Evolutionary conservation across 2,329 filamentous ascomycete genomes (phyloP), one percentile per base, ranked within the genome.

Genomic region (Huntiella decipiens): DNA sequence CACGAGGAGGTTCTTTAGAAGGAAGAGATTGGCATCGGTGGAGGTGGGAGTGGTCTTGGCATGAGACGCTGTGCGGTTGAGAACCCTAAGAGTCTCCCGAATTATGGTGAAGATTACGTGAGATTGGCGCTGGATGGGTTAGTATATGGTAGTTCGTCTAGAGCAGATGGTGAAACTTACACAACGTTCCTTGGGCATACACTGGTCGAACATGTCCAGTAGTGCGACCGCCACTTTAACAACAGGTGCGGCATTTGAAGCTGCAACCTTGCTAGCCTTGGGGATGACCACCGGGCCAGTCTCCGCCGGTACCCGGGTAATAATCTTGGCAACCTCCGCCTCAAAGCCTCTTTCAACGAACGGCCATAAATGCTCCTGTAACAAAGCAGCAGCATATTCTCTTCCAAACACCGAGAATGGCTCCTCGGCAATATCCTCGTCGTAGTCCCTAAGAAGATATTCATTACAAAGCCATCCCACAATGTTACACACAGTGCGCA

Each of bases 1-100:
- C 43, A 95, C 79, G 43, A 98, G 79, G 2, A 98, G 71, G 58
- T 98, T 94, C 54, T 88, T 91, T 55, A 98, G 79, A 56, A 95
- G 78, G 62, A 98, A 98, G 4, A 98, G 71, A 53, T 94, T 82
- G 0, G 82, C 74, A 57, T 96, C 86, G 5, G 79, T 58, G 16
- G 71, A 67, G 47, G 61, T 56, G 52, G 67, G 70, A 51, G 74
- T 75, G 33, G 71, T 71, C 47, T 76, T 72, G 53, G 93, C 79
- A 50, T 74, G 73, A 4, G 70, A 65, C 53, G 86, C 82, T 22
- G 85, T 88, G 43, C 77, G 72, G 52, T 86, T 74, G 13, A 98
- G 72, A 3, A 87, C 86, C 44, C 79, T 65, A 0, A 87, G 95
- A 1, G 87, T 91, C 60, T 92, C 84, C 55, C 88, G 82, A 19